These are phyloP conservation scores for Phoma sp. DNA, from an alignment of 2,329 filamentous ascomycete genomes.

Conservation along the genomic window DNA sequence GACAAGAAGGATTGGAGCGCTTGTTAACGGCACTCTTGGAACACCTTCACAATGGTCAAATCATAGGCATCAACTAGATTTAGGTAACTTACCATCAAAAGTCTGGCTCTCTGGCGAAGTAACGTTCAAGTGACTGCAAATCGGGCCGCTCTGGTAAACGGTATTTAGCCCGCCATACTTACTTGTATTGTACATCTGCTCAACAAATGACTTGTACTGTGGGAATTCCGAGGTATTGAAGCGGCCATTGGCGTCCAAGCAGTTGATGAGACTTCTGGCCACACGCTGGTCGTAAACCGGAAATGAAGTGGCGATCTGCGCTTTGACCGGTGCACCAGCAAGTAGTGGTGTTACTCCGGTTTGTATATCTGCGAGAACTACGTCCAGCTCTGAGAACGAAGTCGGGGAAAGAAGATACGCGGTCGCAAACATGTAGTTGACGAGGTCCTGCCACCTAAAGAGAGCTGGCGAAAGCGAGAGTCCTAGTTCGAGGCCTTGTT, in stretches of 20 bases:
- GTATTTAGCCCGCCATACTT: constrained; percentile 18
- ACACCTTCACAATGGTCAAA: constrained; percentile 2
- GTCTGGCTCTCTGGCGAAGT: constrained; percentile 27
- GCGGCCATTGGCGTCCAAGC: constrained; percentile 22
- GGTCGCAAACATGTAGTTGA: constrained; percentile 7
- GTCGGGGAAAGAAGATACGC: constrained; percentile 4
- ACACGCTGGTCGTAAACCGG: constrained; percentile 10
- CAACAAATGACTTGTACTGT: constrained; percentile 6
- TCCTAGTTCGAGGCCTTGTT: background rate
- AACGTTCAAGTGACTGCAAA: constrained; percentile 25
- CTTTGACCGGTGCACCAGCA: background rate
- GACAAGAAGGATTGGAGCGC: constrained; percentile 22
- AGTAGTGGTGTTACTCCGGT: constrained; percentile 4
- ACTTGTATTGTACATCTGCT: constrained; percentile 3
- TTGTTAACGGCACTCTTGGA: constrained; percentile 9
- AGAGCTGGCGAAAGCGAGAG: constrained; percentile 7
- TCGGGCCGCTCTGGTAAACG: constrained; percentile 12
- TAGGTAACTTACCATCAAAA: constrained; percentile 24
- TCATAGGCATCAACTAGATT: background rate
- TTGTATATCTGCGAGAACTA: constrained; percentile 17
- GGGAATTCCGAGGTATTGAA: constrained; percentile 21
- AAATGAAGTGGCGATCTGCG: constrained; percentile 1
- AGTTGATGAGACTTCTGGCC: constrained; percentile 16
- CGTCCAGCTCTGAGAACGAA: background rate
- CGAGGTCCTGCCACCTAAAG: constrained; percentile 21